Conservation (phyloP, 192 early-diverging fungal species). For the Spizellomyces punctatus region DNA sequence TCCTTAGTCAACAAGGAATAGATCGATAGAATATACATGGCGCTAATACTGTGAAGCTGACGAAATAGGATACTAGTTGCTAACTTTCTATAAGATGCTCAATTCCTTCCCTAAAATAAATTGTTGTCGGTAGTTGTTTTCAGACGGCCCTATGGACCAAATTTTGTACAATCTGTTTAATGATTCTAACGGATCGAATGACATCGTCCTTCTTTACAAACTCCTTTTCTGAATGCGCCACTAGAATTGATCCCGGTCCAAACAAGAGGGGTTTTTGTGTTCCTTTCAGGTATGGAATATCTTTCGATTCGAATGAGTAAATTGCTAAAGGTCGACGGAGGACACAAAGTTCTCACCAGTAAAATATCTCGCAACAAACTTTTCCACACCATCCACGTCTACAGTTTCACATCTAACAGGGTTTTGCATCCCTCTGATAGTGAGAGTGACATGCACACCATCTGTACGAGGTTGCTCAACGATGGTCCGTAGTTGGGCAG, state of each 20-base stretch:
- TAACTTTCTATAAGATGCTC: no score
- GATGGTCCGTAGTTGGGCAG: conserved; percentile 22
- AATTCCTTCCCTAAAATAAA: no score
- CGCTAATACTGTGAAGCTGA: no score
- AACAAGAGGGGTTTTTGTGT: conserved; percentile 8
- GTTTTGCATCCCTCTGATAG: conserved; percentile 39
- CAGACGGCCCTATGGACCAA: neutral
- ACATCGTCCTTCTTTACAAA: conserved; percentile 16
- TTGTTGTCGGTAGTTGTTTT: no score
- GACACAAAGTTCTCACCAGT: conserved; percentile 4
- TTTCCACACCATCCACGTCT: conserved; percentile 14
- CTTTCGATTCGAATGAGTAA: neutral
- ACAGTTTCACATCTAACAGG: conserved; percentile 43
- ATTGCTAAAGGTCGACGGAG: neutral
- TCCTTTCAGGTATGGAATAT: conserved; percentile 22
- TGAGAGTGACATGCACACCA: conserved; percentile 38
- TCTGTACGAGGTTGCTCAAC: conserved; percentile 28
- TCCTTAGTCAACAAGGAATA: no score
- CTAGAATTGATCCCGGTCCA: conserved; percentile 20
- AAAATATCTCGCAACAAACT: conserved; percentile 19
- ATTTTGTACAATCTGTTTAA: conserved; percentile 5
- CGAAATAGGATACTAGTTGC: no score
- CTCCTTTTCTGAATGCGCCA: conserved; percentile 20
- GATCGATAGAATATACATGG: no score
- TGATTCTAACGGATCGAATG: neutral